Evolutionary conservation across 345 rosid species (phyloP).

Genomic region (Raphanus sativus): DNA sequence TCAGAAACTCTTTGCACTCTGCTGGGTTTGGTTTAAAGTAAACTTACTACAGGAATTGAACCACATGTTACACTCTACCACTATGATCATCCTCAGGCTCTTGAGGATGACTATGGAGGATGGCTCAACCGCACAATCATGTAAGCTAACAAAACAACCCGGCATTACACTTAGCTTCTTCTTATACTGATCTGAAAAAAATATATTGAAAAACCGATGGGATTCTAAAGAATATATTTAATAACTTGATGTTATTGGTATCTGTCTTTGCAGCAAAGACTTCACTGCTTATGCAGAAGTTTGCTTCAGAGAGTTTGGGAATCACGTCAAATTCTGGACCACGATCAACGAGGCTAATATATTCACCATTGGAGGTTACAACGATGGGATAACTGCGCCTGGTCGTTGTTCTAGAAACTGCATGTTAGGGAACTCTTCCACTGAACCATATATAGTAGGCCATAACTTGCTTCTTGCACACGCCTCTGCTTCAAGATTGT

Average conservation of each 20-base stretch:
- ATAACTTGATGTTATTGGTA: too few species aligned
- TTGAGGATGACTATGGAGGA: neutral
- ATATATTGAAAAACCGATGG: too few species aligned
- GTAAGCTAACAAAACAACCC: neutral
- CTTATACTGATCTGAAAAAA: too few species aligned
- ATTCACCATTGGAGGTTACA: neutral
- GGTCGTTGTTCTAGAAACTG: neutral
- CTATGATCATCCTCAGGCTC: neutral
- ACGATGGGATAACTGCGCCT: neutral
- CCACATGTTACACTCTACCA: neutral
- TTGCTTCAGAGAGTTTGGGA: neutral
- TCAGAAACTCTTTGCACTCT: neutral
- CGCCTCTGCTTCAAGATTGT: constrained; percentile 4
- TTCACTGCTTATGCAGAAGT: neutral
- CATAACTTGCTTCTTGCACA: neutral
- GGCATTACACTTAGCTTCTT: neutral
- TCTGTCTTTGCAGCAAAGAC: neutral
- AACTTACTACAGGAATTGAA: neutral
- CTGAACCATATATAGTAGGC: neutral
- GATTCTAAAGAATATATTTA: too few species aligned
- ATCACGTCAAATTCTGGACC: neutral
- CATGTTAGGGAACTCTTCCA: neutral
- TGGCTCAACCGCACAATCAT: constrained; percentile 3
- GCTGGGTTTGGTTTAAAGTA: neutral
- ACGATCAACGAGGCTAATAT: constrained; percentile 5